phyloP scores from a whole-genome alignment of 1,284 basidiomycete species.

The Kwoniella shivajii region DNA sequence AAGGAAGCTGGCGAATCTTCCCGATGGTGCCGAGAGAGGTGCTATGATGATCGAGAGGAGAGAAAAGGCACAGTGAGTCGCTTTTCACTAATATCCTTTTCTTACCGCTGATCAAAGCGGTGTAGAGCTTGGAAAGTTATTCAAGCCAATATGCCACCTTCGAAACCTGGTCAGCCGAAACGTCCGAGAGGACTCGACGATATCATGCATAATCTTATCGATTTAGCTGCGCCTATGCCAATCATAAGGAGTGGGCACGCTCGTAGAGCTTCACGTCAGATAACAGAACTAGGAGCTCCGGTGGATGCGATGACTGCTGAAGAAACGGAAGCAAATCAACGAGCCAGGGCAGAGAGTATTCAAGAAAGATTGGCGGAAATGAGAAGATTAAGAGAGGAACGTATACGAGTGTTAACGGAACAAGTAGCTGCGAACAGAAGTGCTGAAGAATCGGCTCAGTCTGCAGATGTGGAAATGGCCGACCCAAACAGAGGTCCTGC shows the following conservation, averaged over 20 bases:
- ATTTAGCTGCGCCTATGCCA: constrained; percentile 6
- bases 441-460: background rate
- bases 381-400: constrained; percentile 19
- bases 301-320: constrained; percentile 12
- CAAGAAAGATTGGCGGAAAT: constrained; percentile 15
- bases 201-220: constrained; percentile 22
- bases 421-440: background rate
- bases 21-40: constrained; percentile 27
- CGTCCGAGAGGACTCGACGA: constrained; percentile 24
- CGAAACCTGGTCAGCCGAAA: constrained; percentile 11
- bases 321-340: background rate
- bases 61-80: constrained; percentile 35
- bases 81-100: background rate
- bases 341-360: constrained; percentile 1
- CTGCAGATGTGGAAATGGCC: background rate
- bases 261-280: constrained; percentile 32
- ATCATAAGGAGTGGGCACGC: constrained; percentile 16
- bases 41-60: constrained; percentile 37
- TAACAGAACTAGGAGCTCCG: constrained; percentile 32
- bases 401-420: constrained; percentile 1
- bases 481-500: background rate
- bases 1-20: constrained; percentile 29
- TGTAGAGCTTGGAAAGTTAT: constrained; percentile 32
- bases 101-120: background rate
- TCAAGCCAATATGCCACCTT: constrained; percentile 15